phyloP scores from a whole-genome alignment of 306 rosid genomes.

The Gastrolobium bilobum region DNA sequence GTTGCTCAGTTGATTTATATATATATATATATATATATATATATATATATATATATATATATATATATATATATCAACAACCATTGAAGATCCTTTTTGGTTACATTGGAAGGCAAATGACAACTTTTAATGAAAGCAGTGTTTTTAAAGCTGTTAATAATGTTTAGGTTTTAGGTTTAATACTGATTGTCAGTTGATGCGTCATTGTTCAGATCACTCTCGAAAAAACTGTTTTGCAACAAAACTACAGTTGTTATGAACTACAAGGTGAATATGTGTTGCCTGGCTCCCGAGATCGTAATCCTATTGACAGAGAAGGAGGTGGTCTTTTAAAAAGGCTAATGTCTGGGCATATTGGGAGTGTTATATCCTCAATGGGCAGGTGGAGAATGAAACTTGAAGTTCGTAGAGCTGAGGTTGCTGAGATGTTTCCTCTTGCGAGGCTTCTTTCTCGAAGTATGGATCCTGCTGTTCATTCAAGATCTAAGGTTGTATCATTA shows the following conservation, averaged over 20 bases:
- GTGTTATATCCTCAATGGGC: slow-evolving; percentile 96
- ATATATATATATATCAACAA: neutral
- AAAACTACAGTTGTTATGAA: slow-evolving; percentile 88
- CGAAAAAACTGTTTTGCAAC: slow-evolving; percentile 94
- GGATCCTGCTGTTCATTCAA: slow-evolving; percentile 91
- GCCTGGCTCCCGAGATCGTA: slow-evolving; percentile 90
- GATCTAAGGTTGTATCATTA: slow-evolving; percentile 80
- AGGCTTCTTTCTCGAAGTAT: slow-evolving; percentile 90
- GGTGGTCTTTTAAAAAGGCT: slow-evolving; percentile 77
- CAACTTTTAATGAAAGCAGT: slow-evolving; percentile 20
- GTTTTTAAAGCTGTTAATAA: slow-evolving; percentile 15
- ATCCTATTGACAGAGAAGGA: slow-evolving; percentile 63
- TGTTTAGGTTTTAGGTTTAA: slow-evolving; percentile 30
- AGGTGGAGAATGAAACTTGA: slow-evolving; percentile 99
- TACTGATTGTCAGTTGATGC: slow-evolving; percentile 44
- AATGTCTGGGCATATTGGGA: slow-evolving; percentile 88
- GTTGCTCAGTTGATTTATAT: slow-evolving; percentile 29
- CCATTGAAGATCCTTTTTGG: slow-evolving; percentile 6
- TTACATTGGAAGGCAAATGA: neutral
- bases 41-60: too few relatives aligned
- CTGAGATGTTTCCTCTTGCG: slow-evolving; percentile 98
- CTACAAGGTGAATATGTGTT: slow-evolving; percentile 97
- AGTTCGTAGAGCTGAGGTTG: slow-evolving; percentile 90
- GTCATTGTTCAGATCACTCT: slow-evolving; percentile 77
- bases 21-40: too few relatives aligned